These are phyloP conservation scores for Globisporangium nunn DNA, from an alignment of 352 stramenopile genomes.

Conservation along the genomic window DNA sequence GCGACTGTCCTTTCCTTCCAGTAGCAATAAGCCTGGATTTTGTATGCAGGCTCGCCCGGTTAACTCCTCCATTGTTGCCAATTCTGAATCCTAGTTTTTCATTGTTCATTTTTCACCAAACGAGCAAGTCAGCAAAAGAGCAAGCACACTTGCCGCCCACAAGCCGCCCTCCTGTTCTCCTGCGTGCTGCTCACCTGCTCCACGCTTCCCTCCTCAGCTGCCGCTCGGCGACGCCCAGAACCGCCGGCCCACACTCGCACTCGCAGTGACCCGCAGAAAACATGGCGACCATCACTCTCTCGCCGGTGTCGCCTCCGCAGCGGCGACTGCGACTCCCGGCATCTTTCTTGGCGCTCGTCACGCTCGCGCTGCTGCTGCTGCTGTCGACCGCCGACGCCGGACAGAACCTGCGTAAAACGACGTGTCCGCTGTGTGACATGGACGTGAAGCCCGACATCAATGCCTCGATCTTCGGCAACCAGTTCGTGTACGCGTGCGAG, in stretches of 20 bases:
- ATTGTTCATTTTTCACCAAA: too few species aligned
- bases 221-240: too few species aligned
- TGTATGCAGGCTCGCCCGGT: too few species aligned
- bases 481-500: conserved; percentile 76
- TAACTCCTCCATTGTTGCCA: too few species aligned
- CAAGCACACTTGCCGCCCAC: too few species aligned
- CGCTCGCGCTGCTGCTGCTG: conserved; percentile 22
- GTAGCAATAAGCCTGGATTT: too few species aligned
- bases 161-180: too few species aligned
- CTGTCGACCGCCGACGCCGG: conserved; percentile 17
- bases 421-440: conserved; percentile 34
- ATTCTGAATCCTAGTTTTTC: too few species aligned
- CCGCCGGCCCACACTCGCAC: background rate
- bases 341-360: conserved; percentile 4
- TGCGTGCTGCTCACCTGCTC: too few species aligned
- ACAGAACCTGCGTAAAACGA: conserved; percentile 51
- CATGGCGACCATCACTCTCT: background rate
- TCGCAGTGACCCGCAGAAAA: background rate
- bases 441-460: conserved; percentile 41
- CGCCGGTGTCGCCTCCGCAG: background rate
- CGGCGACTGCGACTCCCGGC: background rate
- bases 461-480: conserved; percentile 57
- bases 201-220: too few species aligned
- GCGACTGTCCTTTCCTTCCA: too few species aligned
- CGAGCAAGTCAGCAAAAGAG: too few species aligned